Evolutionary conservation across 2,329 filamentous ascomycete genomes (phyloP), one percentile per base, ranked within the genome.

Genomic region (Aspergillus felis): DNA sequence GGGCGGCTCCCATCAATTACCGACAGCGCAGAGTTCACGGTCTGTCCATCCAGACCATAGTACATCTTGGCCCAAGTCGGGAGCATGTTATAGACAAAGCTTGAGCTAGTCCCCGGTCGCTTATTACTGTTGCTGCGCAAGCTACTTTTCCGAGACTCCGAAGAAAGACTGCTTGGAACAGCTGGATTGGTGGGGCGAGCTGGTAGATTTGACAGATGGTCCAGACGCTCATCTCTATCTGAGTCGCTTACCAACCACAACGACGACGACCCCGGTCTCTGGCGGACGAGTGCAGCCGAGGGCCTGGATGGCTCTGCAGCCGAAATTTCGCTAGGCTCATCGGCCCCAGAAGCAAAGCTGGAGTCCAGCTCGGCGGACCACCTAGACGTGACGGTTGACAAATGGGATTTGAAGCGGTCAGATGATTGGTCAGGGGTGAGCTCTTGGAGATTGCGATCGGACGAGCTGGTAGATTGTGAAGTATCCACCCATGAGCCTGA

Each of bases 1-100:
- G 73, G 69, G 8, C 68, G 68, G 57, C 65, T 69, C 38, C 53
- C 61, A 41, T 76, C 73, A 6, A 71, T 64, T 12, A 73, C 63
- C 22, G 72, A 68, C 35, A 88, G 71, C 56, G 71, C 66, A 4
- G 73, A 66, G 53, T 69, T 66, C 76, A 84, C 50, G 75, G 81
- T 59, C 79, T 81, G 71, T 84, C 86, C 52, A 52, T 87, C 86
- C 54, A 84, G 86, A 38, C 85, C 84, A 70, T 92, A 92, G 73
- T 91, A 92, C 17, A 90, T 76, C 63, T 81, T 85, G 44, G 74
- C 75, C 71, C 81, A 83, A 7, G 76, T 71, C 1, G 81, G 79
- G 47, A 79, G 71, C 41, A 69, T 71, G n/a, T 73, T 73, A 51
- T 78, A 64, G 28, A 78, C 62, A 25, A 76, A 72, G 57, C 77